These are phyloP conservation scores for Carallia pectinifolia DNA, from an alignment of 345 rosid species.

Conservation along the genomic window DNA sequence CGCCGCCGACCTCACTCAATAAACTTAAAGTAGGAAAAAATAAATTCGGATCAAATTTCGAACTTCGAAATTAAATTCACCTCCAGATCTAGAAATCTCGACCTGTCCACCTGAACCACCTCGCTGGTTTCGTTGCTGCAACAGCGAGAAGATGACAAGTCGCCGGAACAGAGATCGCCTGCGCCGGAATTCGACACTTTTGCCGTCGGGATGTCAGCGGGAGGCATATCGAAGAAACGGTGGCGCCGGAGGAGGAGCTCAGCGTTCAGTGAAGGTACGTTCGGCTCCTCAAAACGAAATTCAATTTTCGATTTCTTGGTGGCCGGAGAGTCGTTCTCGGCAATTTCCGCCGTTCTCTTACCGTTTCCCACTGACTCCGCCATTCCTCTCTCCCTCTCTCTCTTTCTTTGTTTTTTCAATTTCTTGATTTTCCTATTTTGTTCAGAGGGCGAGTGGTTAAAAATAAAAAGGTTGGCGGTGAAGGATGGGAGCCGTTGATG, in stretches of 20 bases:
- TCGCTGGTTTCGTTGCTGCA: slow-evolving; percentile 37
- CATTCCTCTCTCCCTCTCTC: slow-evolving; percentile 26
- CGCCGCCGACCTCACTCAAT: too few species aligned
- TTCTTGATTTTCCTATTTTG: slow-evolving; percentile 1
- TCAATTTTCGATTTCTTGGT: slow-evolving; percentile 34
- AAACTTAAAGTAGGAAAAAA: not conserved
- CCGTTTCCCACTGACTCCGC: slow-evolving; percentile 33
- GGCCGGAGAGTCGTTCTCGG: slow-evolving; percentile 29
- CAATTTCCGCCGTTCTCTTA: slow-evolving; percentile 32
- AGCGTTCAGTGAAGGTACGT: slow-evolving; percentile 12
- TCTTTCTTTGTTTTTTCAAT: slow-evolving; percentile 1
- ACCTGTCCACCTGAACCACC: slow-evolving; percentile 31
- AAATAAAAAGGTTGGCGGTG: slow-evolving; percentile 14
- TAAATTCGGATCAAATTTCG: not conserved
- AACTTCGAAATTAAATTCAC: slow-evolving; percentile 32
- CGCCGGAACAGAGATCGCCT: not conserved
- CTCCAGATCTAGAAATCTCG: slow-evolving; percentile 49
- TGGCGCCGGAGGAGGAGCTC: slow-evolving; percentile 16
- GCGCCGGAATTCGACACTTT: slow-evolving; percentile 22
- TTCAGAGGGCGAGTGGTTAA: not conserved
- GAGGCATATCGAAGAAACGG: slow-evolving; percentile 23
- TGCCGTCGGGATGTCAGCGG: slow-evolving; percentile 19
- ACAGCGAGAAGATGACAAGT: slow-evolving; percentile 15
- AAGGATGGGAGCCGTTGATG: slow-evolving; percentile 34
- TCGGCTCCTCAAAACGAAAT: slow-evolving; percentile 10